A percentile compares a stretch with the other conserved stretches of the same genome.
Conservation (phyloP, 768 basidiomycete species). For the Neoboletus subvelutipes region DNA sequence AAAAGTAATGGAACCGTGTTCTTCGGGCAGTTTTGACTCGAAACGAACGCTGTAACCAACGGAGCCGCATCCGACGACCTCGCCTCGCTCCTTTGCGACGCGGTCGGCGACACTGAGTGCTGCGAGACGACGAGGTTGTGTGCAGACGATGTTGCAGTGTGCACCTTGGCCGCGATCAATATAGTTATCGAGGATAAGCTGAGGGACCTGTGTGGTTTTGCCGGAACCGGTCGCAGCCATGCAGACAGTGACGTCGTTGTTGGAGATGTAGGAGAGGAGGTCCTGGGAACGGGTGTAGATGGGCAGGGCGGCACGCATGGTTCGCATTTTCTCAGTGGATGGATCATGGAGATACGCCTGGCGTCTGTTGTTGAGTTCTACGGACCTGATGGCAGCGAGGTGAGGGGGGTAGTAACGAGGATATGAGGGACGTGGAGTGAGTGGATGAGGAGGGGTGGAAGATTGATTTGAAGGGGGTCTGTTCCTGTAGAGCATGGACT, state of each 20-base stretch:
- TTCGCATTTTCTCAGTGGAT: constrained; percentile 61
- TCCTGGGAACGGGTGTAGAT: constrained; percentile 68
- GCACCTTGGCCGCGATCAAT: constrained; percentile 80
- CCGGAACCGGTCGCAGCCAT: constrained; percentile 92
- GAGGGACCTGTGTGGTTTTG: constrained; percentile 94
- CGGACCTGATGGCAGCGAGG: constrained; percentile 52
- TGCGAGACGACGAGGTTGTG: constrained; percentile 88
- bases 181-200: constrained; percentile 83
- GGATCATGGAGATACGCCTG: constrained; percentile 63
- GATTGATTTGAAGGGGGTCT: constrained; percentile 41
- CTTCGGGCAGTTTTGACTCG: constrained; percentile 74
- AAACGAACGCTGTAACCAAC: constrained; percentile 94
- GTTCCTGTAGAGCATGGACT: constrained; percentile 64
- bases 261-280: constrained; percentile 64
- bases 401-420: constrained; percentile 31
- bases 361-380: constrained; percentile 50
- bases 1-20: constrained; percentile 85
- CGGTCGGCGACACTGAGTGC: constrained; percentile 91
- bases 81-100: constrained; percentile 85
- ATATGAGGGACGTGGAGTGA: constrained; percentile 15
- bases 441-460: background rate
- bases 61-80: constrained; percentile 58
- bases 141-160: constrained; percentile 86
- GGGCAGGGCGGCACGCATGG: constrained; percentile 66
- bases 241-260: constrained; percentile 83